Evolutionary conservation across 805 yeast species (phyloP), one percentile per base, ranked within the genome.

Genomic region (Sugiyamaella boreocaroliniensis): DNA sequence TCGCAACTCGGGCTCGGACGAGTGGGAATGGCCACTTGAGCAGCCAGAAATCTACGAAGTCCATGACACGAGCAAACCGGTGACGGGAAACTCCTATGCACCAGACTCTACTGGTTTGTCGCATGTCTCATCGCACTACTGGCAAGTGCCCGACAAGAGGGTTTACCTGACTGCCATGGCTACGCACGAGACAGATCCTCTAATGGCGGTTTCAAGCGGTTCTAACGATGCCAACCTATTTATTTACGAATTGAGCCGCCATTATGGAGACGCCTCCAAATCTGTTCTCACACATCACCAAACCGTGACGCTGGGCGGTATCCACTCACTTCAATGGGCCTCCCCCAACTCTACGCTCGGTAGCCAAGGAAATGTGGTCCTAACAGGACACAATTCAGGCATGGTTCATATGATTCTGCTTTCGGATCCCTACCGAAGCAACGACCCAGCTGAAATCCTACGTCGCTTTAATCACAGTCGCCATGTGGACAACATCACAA

Each of bases 391-490:
- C 64, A 77, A 76, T 49, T 79, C 80, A 54, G 97, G 97, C 1
- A 70, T 77, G 51, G 87, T 82, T 0, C 87, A 90, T 66, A 66
- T 89, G 54, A 79, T 87, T 2, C 72, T 84, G 15, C 74, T 89
- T 8, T 93, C 95, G 1, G 77, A 75, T 46, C 69, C 79, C 0
- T 64, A 69, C 22, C 63, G 71, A 8, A 71, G 69, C 4, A 75
- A 75, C 20, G 72, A 76, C 51, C 70, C 71, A 1, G 96, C 97
- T 0, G 88, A 82, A 64, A 84, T 89, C 18, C 70, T 85, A 56
- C 85, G 82, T 64, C 72, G 95, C 40, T 89, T 83, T 71, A 87
- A 87, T 67, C 97, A 89, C 69, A 71, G 76, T 48, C 83, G 82
- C 59, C 89, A 83, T 63, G 66, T 86, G 9, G 45, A 46, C 9